Evolutionary conservation across 257 asterid genomes (phyloP).

Genomic region (Perilla frutescens): DNA sequence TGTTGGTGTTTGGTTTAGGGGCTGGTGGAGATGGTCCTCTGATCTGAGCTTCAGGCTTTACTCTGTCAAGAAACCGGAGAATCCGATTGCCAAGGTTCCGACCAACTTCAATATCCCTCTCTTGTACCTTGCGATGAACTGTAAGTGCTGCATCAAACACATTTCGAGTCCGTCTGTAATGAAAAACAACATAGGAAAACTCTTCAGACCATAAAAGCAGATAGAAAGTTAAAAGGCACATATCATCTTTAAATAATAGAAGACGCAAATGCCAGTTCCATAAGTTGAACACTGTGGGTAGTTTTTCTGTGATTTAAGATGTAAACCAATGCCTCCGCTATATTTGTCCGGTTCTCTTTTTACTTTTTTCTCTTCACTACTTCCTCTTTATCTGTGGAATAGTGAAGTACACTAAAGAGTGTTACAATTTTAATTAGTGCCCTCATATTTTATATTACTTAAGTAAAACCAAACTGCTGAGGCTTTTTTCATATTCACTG

Average conservation of each 20-base stretch:
- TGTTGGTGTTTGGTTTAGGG: constrained; percentile 35
- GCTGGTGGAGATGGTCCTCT: constrained; percentile 49
- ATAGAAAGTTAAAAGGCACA: not conserved
- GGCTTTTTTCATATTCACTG: not conserved
- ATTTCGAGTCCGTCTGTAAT: constrained; percentile 76
- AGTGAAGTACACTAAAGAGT: not conserved
- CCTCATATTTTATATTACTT: constrained; percentile 10
- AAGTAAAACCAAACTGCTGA: not conserved
- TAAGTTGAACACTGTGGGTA: not conserved
- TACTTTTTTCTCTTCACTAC: constrained; percentile 1
- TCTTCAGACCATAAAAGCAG: not conserved
- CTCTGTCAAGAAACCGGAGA: constrained; percentile 79
- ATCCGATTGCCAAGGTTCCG: constrained; percentile 84
- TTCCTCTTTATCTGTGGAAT: constrained; percentile 3
- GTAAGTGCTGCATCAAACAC: constrained; percentile 75
- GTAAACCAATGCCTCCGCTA: not conserved
- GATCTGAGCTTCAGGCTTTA: constrained; percentile 90
- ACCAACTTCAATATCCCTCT: constrained; percentile 90
- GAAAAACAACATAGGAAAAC: constrained; percentile 23
- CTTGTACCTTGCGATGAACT: constrained; percentile 75
- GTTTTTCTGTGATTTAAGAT: constrained; percentile 1
- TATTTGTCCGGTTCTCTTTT: not conserved
- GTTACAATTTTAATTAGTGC: constrained; percentile 1
- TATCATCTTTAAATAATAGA: not conserved
- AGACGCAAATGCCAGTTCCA: not conserved